Evolutionary conservation across 1,284 basidiomycete species (phyloP), one percentile per base, ranked within the genome.

Genomic region (Moesziomyces parantarcticus): DNA sequence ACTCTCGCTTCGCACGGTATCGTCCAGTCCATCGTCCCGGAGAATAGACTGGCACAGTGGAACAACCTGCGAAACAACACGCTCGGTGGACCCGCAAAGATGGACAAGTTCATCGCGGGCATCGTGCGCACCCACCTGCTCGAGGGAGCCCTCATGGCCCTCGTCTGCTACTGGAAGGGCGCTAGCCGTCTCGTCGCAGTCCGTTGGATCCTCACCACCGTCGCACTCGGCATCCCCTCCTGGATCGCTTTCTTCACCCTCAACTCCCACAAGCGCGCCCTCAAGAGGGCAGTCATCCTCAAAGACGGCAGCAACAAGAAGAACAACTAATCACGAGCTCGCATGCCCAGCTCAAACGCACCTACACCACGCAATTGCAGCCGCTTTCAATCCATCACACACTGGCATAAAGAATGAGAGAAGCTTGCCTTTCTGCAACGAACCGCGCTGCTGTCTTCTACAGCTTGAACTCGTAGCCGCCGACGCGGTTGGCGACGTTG

Each of bases 381-480:
- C 29, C 29, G 29, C 11, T 32, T 32, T 32, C 1, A 4, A 13
- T 32, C 4, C 10, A 32, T 13, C 10, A 32, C 1, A 32, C 11
- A 32, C 4, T 32, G 29, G 22, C 23, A 23, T 22, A n/a, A n/a
- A n/a, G n/a, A n/a, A n/a, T n/a, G n/a, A n/a, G n/a, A n/a, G n/a
- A n/a, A n/a, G n/a, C n/a, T n/a, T n/a, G n/a, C n/a, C n/a, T n/a
- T n/a, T n/a, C n/a, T n/a, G n/a, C n/a, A n/a, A n/a, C n/a, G n/a
- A n/a, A n/a, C n/a, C n/a, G n/a, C n/a, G n/a, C n/a, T 22, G 44
- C 42, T 45, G 22, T 45, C 2, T 9, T 32, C 45, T 29, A 69
- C 25, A 50, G 66, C 59, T 75, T 85, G 83, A 90, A 92, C 54
- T 86, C 84, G 84, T 91, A 92, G 1, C 93, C 92, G 22, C 90